Evolutionary conservation across 148 eudicot species (phyloP).

Genomic region (Polygonum maritimum): DNA sequence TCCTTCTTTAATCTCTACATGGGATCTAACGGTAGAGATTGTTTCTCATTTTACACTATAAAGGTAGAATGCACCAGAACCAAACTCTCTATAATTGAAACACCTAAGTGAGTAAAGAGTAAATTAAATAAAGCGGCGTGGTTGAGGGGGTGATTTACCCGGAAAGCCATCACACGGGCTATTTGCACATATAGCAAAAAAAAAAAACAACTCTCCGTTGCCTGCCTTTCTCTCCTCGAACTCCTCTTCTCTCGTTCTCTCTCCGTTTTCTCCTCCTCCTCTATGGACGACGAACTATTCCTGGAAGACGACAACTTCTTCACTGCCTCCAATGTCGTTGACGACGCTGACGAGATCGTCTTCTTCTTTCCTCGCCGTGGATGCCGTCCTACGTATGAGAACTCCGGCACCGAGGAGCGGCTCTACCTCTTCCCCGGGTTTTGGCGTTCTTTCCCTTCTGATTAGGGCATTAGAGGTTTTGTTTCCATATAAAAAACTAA

Average conservation of each 20-base stretch:
- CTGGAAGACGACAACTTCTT: constrained; percentile 22
- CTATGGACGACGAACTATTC: constrained; percentile 25
- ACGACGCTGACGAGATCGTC: constrained; percentile 4
- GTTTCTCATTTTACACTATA: too few species aligned
- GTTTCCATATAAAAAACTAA: background rate
- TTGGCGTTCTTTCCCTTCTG: background rate
- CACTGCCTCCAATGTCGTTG: constrained; percentile 5
- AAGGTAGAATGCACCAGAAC: too few species aligned
- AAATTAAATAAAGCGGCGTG: too few species aligned
- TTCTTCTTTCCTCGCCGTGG: background rate
- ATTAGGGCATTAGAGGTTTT: background rate
- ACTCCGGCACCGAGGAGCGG: constrained; percentile 23
- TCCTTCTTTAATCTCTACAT: too few species aligned
- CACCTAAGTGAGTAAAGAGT: too few species aligned
- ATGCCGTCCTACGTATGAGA: background rate
- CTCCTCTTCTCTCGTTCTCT: constrained; percentile 12
- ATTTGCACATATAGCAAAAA: too few species aligned
- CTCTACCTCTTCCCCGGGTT: constrained; percentile 33
- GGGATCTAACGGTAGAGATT: too few species aligned
- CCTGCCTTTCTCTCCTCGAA: constrained; percentile 25
- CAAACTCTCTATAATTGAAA: too few species aligned
- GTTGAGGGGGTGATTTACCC: too few species aligned
- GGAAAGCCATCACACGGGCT: too few species aligned
- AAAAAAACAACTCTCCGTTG: constrained; percentile 22
- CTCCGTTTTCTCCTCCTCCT: constrained; percentile 12